These are phyloP conservation scores for Dacryopinax spathularia DNA, from an alignment of 768 basidiomycete species.

Conservation along the genomic window DNA sequence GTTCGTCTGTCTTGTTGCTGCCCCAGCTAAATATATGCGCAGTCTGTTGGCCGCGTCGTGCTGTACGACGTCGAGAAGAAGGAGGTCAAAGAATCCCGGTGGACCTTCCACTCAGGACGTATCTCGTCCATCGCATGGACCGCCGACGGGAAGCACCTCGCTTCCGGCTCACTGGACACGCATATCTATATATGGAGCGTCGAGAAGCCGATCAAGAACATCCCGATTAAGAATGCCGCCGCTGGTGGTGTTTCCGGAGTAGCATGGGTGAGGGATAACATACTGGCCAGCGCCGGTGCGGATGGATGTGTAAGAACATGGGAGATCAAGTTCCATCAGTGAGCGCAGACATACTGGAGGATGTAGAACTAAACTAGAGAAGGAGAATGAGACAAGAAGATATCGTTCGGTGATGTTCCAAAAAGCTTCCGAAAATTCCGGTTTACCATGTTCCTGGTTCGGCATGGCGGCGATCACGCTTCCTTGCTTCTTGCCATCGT, in stretches of 20 bases:
- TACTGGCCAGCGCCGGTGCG: slow-evolving; percentile 58
- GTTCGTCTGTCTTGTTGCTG: slow-evolving; percentile 14
- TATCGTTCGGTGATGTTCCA: neutral
- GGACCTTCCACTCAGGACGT: slow-evolving; percentile 77
- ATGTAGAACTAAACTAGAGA: neutral
- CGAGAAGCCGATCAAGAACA: slow-evolving; percentile 45
- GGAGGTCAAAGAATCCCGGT: slow-evolving; percentile 59
- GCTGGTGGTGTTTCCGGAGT: slow-evolving; percentile 75
- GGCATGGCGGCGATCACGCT: too few relatives aligned
- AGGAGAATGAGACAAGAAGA: too few relatives aligned
- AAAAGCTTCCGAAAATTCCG: too few relatives aligned
- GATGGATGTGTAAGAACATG: slow-evolving; percentile 69
- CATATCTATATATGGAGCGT: slow-evolving; percentile 82
- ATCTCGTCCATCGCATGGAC: slow-evolving; percentile 70
- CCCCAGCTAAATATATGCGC: neutral
- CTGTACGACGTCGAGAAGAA: slow-evolving; percentile 57
- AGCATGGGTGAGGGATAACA: slow-evolving; percentile 53
- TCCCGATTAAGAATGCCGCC: slow-evolving; percentile 72
- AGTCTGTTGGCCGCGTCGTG: slow-evolving; percentile 72
- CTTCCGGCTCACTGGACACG: slow-evolving; percentile 85
- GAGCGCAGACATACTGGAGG: neutral
- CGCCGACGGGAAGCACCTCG: slow-evolving; percentile 56
- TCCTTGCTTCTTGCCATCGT: too few relatives aligned
- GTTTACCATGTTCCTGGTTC: too few relatives aligned
- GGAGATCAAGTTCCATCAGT: slow-evolving; percentile 22